Evolutionary conservation across 768 basidiomycete species (phyloP), one percentile per base, ranked within the genome.

Genomic region (Rhodosporidiobolus sp.): DNA sequence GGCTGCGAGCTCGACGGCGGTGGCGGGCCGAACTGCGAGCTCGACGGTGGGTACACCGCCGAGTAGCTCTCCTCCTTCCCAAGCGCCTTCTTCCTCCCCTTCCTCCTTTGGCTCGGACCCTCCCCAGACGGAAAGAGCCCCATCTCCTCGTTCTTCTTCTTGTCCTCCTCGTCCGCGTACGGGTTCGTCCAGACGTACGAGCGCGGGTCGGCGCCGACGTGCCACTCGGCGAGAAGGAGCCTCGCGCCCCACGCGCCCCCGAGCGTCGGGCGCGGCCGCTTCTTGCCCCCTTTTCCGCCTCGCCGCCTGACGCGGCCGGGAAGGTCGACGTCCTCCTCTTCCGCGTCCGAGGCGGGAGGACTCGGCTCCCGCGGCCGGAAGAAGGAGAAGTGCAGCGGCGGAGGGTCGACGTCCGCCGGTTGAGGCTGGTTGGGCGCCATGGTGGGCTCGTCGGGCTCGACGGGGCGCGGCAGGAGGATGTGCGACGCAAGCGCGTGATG

Each of bases 111-210:
- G 38, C 38, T 43, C 38, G 7, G 38, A 7, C 8, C 7, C 38
- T 43, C 8, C 57, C 32, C 30, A 8, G 28, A 22, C 56, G 56
- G 12, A 17, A 3, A 22, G 10, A 16, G 34, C 24, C 14, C 19
- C 32, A n/a, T 28, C n/a, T 32, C 32, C 30, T 46, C 59, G 30
- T 58, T 64, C 55, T 71, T 63, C 35, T 72, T 49, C n/a, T 69
- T 34, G n/a, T n/a, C n/a, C 59, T 62, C 43, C n/a, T 72, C 74
- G 49, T 26, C 67, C 35, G 38, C 53, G 68, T 76, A 76, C 43
- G 74, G 74, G 62, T 69, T 76, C 26, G n/a, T 32, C 74, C 74
- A 76, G 0, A 50, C 46, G 68, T 76, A 76, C 28, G 56, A 43
- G 22, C 61, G 64, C 7, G 70, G 74, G 28, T 76, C 67, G 5